These are phyloP conservation scores for Pseudogymnoascus pannorum DNA, from an alignment of 2,329 filamentous ascomycete species.

Conservation along the genomic window DNA sequence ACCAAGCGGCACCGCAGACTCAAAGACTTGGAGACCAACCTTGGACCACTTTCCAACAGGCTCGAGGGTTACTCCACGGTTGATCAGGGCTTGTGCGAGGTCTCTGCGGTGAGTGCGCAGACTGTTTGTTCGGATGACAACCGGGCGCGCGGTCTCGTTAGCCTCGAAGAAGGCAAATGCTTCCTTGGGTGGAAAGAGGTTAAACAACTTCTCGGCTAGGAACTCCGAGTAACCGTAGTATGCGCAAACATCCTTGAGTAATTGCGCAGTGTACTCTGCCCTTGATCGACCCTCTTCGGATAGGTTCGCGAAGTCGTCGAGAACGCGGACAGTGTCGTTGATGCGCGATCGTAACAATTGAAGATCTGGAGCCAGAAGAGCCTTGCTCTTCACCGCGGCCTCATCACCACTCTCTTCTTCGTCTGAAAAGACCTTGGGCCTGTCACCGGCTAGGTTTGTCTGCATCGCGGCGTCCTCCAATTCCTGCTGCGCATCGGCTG, in stretches of 20 bases:
- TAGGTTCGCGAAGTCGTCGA: conserved; percentile 81
- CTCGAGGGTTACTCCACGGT: conserved; percentile 90
- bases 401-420: conserved; percentile 55
- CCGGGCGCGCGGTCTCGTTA: conserved; percentile 87
- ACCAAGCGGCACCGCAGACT: conserved; percentile 71
- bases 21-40: conserved; percentile 93
- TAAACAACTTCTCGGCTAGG: conserved; percentile 92
- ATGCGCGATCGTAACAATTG: conserved; percentile 83
- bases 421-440: conserved; percentile 57
- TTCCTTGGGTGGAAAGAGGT: conserved; percentile 85
- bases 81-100: conserved; percentile 88
- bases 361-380: conserved; percentile 75
- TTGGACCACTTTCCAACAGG: conserved; percentile 99
- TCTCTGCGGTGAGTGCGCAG: conserved; percentile 69
- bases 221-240: conserved; percentile 96
- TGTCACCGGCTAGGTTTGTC: conserved; percentile 83
- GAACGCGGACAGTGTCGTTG: conserved; percentile 84
- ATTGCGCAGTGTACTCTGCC: conserved; percentile 77
- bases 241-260: conserved; percentile 85
- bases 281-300: conserved; percentile 74
- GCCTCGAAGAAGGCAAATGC: conserved; percentile 98
- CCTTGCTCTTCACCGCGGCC: conserved; percentile 49
- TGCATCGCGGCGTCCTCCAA: conserved; percentile 78
- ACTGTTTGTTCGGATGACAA: conserved; percentile 96
- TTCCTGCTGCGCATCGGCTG: conserved; percentile 76